Conservation (phyloP, 148 eudicot species). For the Rhododendron mucronatum region DNA sequence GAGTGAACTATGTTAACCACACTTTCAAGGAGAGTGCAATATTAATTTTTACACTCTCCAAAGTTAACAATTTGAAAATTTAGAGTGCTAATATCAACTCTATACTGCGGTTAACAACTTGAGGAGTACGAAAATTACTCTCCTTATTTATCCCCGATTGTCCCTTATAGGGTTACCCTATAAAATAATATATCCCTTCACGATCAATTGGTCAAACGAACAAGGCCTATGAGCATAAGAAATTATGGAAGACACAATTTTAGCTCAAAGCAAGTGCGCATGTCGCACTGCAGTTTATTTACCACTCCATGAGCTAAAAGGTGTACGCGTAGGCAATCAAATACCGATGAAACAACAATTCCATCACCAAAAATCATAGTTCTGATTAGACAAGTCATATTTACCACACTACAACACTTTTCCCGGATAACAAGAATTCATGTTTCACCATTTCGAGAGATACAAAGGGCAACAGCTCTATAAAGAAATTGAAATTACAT, state of each 20-base stretch:
- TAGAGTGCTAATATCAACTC: no score
- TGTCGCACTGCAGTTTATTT: neutral
- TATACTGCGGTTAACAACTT: no score
- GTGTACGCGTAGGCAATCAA: neutral
- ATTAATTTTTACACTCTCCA: no score
- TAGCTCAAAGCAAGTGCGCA: neutral
- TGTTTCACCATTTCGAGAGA: neutral
- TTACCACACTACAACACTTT: neutral
- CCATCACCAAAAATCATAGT: neutral
- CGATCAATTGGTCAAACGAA: neutral
- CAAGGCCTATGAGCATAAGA: neutral
- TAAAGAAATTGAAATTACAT: neutral
- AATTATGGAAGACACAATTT: neutral
- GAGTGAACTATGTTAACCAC: no score
- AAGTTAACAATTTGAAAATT: no score
- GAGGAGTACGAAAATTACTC: no score
- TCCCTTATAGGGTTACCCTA: no score
- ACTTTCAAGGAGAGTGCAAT: no score
- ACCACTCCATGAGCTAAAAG: neutral
- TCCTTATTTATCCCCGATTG: no score
- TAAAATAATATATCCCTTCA: neutral
- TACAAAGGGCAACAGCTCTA: neutral
- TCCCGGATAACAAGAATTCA: neutral
- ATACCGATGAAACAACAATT: neutral
- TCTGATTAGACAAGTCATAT: neutral